Conservation (phyloP, 2,329 filamentous ascomycete species). For the Triangularia verruculosa region DNA sequence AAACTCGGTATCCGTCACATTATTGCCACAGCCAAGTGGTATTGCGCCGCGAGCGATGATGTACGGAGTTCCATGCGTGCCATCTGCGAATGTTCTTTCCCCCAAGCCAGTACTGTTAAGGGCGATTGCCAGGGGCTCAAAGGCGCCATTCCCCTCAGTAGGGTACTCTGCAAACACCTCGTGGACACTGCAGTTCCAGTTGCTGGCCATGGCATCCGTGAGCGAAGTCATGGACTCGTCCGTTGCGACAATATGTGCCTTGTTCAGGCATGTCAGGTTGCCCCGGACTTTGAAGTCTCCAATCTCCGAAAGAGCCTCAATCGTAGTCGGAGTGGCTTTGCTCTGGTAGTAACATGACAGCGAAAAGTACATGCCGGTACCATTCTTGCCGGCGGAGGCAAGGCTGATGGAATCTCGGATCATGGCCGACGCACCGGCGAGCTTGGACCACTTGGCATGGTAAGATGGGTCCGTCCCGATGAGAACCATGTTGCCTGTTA, state of each 20-base stretch:
- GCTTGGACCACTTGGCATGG: slow-evolving; percentile 30
- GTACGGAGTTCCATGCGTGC: slow-evolving; percentile 39
- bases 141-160: slow-evolving; percentile 34
- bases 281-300: slow-evolving; percentile 41
- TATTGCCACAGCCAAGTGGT: slow-evolving; percentile 41
- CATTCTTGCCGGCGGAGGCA: slow-evolving; percentile 31
- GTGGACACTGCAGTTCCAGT: slow-evolving; percentile 43
- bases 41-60: slow-evolving; percentile 42
- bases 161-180: slow-evolving; percentile 41
- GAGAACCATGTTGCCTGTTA: slow-evolving; percentile 41
- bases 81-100: slow-evolving; percentile 36
- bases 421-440: slow-evolving; percentile 34
- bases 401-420: slow-evolving; percentile 40
- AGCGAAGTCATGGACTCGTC: slow-evolving; percentile 33
- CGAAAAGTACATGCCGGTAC: slow-evolving; percentile 41
- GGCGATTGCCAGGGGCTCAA: slow-evolving; percentile 41
- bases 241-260: slow-evolving; percentile 39
- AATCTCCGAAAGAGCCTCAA: slow-evolving; percentile 33
- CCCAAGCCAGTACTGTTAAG: slow-evolving; percentile 36
- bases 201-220: slow-evolving; percentile 37
- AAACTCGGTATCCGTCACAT: slow-evolving; percentile 32
- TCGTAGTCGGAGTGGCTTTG: slow-evolving; percentile 16
- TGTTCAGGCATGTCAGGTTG: slow-evolving; percentile 39
- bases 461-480: slow-evolving; percentile 40
- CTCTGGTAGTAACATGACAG: slow-evolving; percentile 42